Percentiles rank a stretch among this genome's conserved stretches.
Evolutionary conservation across 139 green algal species (phyloP).

Genomic region (Diplosphaera chodatii): DNA sequence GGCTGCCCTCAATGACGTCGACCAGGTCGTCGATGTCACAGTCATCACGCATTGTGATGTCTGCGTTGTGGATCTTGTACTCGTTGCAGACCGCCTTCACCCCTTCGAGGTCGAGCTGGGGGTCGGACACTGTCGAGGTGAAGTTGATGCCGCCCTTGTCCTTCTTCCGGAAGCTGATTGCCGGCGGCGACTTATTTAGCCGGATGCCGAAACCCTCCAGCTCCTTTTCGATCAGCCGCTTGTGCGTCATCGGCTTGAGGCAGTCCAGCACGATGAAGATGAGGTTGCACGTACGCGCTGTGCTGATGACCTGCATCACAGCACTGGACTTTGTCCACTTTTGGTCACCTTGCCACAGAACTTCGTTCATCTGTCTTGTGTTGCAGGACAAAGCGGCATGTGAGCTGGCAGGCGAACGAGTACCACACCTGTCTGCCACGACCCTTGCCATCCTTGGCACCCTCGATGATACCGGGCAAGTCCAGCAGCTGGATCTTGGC

Average conservation of each 20-base stretch:
- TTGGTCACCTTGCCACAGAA: no score
- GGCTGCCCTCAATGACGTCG: slow-evolving; percentile 93
- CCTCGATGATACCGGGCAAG: slow-evolving; percentile 97
- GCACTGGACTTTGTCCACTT: slow-evolving; percentile 4
- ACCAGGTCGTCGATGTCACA: slow-evolving; percentile 91
- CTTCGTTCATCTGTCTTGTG: no score
- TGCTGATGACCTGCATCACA: slow-evolving; percentile 82
- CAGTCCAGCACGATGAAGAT: slow-evolving; percentile 98
- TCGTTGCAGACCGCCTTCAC: slow-evolving; percentile 80
- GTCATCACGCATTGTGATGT: slow-evolving; percentile 81
- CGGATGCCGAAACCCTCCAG: slow-evolving; percentile 90
- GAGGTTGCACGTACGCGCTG: slow-evolving; percentile 93
- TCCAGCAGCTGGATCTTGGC: slow-evolving; percentile 94
- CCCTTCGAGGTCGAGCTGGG: slow-evolving; percentile 81
- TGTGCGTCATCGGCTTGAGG: slow-evolving; percentile 98
- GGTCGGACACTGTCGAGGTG: slow-evolving; percentile 40
- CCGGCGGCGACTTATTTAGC: slow-evolving; percentile 93
- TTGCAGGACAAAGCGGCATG: no score
- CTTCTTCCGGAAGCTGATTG: slow-evolving; percentile 89
- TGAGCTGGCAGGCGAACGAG: neutral
- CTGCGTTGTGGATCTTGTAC: slow-evolving; percentile 92
- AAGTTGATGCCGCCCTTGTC: slow-evolving; percentile 90
- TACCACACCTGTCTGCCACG: slow-evolving; percentile 66
- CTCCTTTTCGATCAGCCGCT: slow-evolving; percentile 88
- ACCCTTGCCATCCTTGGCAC: slow-evolving; percentile 94